phyloP scores from a whole-genome alignment of 228 moss, liverwort and hornwort species.

The Sphagnum fallax region DNA sequence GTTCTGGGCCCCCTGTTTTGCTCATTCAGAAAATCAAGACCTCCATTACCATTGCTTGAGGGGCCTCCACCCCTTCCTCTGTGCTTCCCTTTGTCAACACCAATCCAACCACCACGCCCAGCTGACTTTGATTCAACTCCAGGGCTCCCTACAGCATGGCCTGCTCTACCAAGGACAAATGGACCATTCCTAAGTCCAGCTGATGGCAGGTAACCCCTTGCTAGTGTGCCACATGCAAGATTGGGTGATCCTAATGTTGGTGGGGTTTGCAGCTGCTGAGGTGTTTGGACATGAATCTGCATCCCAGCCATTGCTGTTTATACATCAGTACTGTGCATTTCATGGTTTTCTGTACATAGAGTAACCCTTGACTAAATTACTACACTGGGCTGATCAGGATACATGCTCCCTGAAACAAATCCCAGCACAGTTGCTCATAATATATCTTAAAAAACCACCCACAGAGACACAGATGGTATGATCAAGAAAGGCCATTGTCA shows the following conservation, averaged over 20 bases:
- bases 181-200: conserved; percentile 19
- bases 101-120: conserved; percentile 34
- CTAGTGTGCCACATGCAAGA: conserved; percentile 34
- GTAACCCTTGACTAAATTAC: too few species aligned
- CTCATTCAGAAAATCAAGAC: conserved; percentile 44
- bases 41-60: conserved; percentile 37
- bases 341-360: too few species aligned
- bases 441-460: too few species aligned
- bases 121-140: conserved; percentile 30
- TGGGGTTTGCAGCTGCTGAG: conserved; percentile 19
- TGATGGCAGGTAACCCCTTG: conserved; percentile 44
- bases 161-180: conserved; percentile 32
- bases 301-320: too few species aligned
- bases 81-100: conserved; percentile 27
- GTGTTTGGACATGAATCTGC: conserved; percentile 35
- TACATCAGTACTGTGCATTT: too few species aligned
- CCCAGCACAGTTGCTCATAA: too few species aligned
- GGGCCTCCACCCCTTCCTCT: conserved; percentile 34
- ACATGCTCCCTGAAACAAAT: too few species aligned
- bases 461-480: too few species aligned
- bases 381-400: too few species aligned
- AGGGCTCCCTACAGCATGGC: conserved; percentile 16
- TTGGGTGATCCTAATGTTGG: conserved; percentile 27
- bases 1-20: conserved; percentile 58
- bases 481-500: too few species aligned